These are phyloP conservation scores for Acacia pycnantha DNA, from an alignment of 331 rosid species.

Conservation along the genomic window DNA sequence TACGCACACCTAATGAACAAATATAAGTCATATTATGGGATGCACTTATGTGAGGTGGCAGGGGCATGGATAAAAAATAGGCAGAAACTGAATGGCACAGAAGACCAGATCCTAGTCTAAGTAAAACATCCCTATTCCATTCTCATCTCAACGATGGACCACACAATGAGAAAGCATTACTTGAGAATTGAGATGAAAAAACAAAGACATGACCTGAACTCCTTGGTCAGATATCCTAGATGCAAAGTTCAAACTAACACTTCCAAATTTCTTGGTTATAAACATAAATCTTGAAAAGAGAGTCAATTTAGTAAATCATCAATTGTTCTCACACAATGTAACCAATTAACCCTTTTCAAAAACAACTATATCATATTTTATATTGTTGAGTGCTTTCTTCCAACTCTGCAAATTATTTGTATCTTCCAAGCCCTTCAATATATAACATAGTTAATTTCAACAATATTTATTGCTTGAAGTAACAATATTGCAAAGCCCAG, in stretches of 20 bases:
- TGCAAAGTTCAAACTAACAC: conserved; percentile 15
- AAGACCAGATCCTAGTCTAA: conserved; percentile 53
- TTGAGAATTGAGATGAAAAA: too few species aligned
- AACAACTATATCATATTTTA: conserved; percentile 17
- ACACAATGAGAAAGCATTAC: too few species aligned
- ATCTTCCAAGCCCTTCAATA: not conserved
- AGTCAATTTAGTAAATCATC: not conserved
- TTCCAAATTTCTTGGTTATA: not conserved
- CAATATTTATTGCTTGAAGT: not conserved
- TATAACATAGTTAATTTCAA: not conserved
- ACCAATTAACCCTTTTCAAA: conserved; percentile 2
- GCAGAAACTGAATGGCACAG: conserved; percentile 48
- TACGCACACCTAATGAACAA: not conserved
- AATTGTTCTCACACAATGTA: not conserved
- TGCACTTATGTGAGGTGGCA: conserved; percentile 72
- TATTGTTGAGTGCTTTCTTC: conserved; percentile 1
- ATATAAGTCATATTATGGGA: conserved; percentile 13
- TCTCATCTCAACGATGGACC: too few species aligned
- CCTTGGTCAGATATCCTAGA: conserved; percentile 7
- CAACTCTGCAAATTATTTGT: not conserved
- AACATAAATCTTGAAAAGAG: conserved; percentile 7
- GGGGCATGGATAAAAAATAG: conserved; percentile 61
- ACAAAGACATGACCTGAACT: too few species aligned
- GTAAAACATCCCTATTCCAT: conserved; percentile 5
- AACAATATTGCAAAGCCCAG: not conserved